Evolutionary conservation across 2,329 filamentous ascomycete species (phyloP).

Genomic region (Ophiostoma piceae): DNA sequence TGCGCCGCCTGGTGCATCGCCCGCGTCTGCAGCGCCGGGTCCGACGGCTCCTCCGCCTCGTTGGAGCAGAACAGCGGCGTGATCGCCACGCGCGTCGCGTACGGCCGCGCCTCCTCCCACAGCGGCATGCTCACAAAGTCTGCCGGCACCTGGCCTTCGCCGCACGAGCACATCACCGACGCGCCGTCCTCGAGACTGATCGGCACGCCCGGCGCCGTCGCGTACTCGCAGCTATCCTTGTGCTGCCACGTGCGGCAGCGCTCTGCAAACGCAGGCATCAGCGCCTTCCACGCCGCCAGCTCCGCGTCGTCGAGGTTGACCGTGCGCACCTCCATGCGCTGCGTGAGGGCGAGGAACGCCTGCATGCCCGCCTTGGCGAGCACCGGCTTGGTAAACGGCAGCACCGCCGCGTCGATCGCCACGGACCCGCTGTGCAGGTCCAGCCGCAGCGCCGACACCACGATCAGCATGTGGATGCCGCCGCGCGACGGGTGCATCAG

Average conservation of each 20-base stretch:
- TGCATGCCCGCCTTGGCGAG: background rate
- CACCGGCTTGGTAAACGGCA: background rate
- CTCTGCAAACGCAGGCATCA: conserved; percentile 43
- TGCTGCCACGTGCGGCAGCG: conserved; percentile 48
- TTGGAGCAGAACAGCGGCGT: conserved; percentile 42
- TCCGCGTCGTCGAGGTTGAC: conserved; percentile 50
- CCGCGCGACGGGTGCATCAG: background rate
- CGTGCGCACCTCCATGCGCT: background rate
- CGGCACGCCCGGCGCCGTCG: conserved; percentile 32
- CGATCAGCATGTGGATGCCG: background rate
- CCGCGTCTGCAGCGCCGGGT: background rate
- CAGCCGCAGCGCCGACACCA: conserved; percentile 10
- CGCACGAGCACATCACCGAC: conserved; percentile 42
- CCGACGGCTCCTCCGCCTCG: background rate
- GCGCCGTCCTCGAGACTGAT: conserved; percentile 31
- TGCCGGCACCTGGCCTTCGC: conserved; percentile 40
- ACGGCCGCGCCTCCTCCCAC: conserved; percentile 40
- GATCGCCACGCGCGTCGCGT: conserved; percentile 53
- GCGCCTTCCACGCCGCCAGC: conserved; percentile 46
- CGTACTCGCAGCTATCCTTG: conserved; percentile 41
- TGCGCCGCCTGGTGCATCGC: background rate
- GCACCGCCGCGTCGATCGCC: background rate
- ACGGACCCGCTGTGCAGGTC: conserved; percentile 2
- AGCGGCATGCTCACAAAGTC: conserved; percentile 40
- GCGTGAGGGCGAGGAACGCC: background rate